Conservation (phyloP, 169 alveolate genomes). For the Plasmodium berghei region DNA sequence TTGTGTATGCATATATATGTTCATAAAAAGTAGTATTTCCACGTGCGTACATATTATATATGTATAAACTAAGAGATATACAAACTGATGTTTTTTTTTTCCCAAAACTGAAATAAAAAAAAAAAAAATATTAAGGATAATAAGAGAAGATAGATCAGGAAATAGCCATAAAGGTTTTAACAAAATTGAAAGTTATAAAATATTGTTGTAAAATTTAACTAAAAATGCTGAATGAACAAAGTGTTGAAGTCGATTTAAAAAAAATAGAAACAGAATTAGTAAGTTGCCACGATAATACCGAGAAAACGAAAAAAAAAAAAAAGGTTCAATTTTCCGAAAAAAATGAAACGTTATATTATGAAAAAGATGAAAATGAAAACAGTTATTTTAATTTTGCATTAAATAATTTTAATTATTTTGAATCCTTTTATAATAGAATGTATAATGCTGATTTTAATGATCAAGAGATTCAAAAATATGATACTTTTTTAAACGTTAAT, state of each 20-base stretch:
- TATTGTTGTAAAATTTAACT: background rate
- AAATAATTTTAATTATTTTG: constrained; percentile 69
- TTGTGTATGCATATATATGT: too few relatives aligned
- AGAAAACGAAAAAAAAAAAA: constrained; percentile 58
- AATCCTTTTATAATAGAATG: constrained; percentile 61
- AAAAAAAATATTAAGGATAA: too few relatives aligned
- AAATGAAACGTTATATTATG: constrained; percentile 74
- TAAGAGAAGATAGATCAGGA: too few relatives aligned
- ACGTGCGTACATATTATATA: too few relatives aligned
- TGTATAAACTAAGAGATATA: too few relatives aligned
- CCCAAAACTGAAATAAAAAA: too few relatives aligned
- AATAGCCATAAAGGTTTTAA: too few relatives aligned
- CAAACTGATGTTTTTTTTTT: too few relatives aligned
- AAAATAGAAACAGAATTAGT: constrained; percentile 40
- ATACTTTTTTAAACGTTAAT: constrained; percentile 26
- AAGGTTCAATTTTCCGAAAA: constrained; percentile 73
- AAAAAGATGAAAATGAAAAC: constrained; percentile 74
- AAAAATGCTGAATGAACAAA: constrained; percentile 73
- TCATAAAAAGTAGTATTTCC: too few relatives aligned
- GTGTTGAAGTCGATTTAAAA: constrained; percentile 19
- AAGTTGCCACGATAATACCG: background rate
- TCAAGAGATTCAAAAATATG: constrained; percentile 13
- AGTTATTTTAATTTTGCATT: constrained; percentile 60
- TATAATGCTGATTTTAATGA: constrained; percentile 50
- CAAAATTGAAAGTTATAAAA: too few relatives aligned